phyloP scores from a whole-genome alignment of 2,329 filamentous ascomycete genomes.

The Madurella fahalii region DNA sequence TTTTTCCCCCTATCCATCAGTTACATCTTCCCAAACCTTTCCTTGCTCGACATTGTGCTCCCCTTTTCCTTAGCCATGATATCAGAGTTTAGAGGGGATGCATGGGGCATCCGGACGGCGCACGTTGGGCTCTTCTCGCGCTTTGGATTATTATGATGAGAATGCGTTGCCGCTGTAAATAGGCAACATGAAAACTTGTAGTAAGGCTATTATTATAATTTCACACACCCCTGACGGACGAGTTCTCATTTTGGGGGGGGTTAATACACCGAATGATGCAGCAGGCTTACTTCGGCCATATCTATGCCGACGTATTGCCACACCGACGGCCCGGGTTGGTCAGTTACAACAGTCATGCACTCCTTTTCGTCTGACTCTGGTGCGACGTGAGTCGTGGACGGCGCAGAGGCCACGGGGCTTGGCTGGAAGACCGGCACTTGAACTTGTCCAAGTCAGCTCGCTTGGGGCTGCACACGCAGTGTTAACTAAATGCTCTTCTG shows the following conservation, averaged over 20 bases:
- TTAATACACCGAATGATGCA: neutral
- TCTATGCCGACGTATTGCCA: neutral
- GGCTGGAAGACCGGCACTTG: neutral
- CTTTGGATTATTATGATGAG: slow-evolving; percentile 8
- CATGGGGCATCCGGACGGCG: slow-evolving; percentile 12
- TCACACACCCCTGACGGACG: neutral
- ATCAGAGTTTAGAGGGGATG: slow-evolving; percentile 9
- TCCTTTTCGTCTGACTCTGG: neutral
- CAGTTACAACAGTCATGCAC: neutral
- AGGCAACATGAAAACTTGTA: slow-evolving; percentile 4
- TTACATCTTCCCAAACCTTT: neutral
- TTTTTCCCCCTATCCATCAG: neutral
- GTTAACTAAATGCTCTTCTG: too few relatives aligned
- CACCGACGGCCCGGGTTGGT: neutral
- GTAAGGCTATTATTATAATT: neutral
- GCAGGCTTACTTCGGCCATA: neutral
- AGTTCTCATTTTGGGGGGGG: neutral
- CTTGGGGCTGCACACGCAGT: too few relatives aligned
- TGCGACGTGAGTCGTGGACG: neutral
- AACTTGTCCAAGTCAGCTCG: neutral
- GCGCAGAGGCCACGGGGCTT: neutral
- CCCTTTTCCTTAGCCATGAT: slow-evolving; percentile 3
- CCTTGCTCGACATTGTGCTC: neutral
- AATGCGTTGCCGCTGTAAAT: slow-evolving; percentile 11
- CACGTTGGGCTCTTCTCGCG: slow-evolving; percentile 10